These are phyloP conservation scores for Davidsoniella neocaledoniae DNA, from an alignment of 2,329 filamentous ascomycete genomes.

Conservation along the genomic window DNA sequence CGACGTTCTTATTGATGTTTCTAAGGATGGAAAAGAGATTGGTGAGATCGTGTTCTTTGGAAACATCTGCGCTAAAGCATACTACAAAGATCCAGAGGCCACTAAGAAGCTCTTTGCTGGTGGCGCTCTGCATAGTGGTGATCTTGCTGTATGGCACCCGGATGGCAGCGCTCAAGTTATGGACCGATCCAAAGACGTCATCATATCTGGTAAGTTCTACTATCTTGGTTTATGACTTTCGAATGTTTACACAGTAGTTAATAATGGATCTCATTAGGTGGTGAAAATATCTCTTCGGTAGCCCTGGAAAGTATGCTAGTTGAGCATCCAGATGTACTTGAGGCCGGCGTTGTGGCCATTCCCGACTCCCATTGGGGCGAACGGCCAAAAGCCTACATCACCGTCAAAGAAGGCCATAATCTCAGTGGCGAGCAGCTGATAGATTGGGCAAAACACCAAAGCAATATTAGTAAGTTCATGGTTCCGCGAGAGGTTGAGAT, in stretches of 20 bases:
- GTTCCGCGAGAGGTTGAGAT: slow-evolving; percentile 57
- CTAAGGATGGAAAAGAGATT: slow-evolving; percentile 31
- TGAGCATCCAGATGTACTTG: slow-evolving; percentile 74
- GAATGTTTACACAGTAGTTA: slow-evolving; percentile 4
- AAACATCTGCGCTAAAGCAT: slow-evolving; percentile 83
- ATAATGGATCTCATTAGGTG: slow-evolving; percentile 35
- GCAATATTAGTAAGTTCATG: slow-evolving; percentile 83
- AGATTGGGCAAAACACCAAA: slow-evolving; percentile 67
- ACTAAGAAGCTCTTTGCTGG: slow-evolving; percentile 77
- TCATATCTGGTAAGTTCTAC: slow-evolving; percentile 59
- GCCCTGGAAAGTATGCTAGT: slow-evolving; percentile 81
- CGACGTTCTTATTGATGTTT: slow-evolving; percentile 31
- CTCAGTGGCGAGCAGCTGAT: slow-evolving; percentile 51
- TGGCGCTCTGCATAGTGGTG: slow-evolving; percentile 74
- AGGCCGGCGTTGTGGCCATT: slow-evolving; percentile 80
- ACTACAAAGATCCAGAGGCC: slow-evolving; percentile 78
- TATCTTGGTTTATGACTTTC: background rate
- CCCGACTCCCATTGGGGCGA: slow-evolving; percentile 88
- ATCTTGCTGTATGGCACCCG: slow-evolving; percentile 82
- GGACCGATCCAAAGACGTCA: slow-evolving; percentile 93
- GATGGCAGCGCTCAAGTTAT: slow-evolving; percentile 85
- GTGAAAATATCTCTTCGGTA: slow-evolving; percentile 92
- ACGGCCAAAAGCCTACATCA: slow-evolving; percentile 85
- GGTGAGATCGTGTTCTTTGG: slow-evolving; percentile 62
- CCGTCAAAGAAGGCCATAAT: slow-evolving; percentile 49